Percentiles rank a stretch among this genome's conserved stretches.
These are phyloP conservation scores for Corniculantispora saksenae DNA, from an alignment of 2,329 filamentous ascomycete genomes.

Conservation along the genomic window DNA sequence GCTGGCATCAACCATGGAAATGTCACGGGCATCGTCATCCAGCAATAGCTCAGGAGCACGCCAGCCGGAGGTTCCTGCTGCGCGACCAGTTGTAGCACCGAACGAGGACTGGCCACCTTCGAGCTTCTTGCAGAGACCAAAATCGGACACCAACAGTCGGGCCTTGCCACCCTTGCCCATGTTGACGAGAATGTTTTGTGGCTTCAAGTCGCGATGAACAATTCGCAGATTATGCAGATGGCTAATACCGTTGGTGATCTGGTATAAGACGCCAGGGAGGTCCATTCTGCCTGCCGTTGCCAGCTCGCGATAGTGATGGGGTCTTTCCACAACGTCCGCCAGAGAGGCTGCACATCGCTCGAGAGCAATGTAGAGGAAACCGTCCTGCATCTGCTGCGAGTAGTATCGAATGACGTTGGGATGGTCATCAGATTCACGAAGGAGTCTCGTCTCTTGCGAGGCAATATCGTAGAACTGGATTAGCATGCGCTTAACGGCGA, in stretches of 20 bases:
- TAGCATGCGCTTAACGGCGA: constrained; percentile 95
- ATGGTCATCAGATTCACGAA: constrained; percentile 93
- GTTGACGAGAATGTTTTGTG: constrained; percentile 91
- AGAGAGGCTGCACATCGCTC: constrained; percentile 93
- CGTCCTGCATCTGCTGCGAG: constrained; percentile 82
- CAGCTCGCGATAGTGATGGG: constrained; percentile 64
- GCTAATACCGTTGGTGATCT: constrained; percentile 85
- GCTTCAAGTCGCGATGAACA: constrained; percentile 95
- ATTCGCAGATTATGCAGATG: constrained; percentile 91
- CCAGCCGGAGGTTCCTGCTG: constrained; percentile 93
- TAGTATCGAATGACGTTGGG: constrained; percentile 95
- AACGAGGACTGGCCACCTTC: constrained; percentile 94
- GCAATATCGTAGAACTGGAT: constrained; percentile 95
- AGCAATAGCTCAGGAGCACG: constrained; percentile 90
- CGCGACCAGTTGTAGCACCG: constrained; percentile 89
- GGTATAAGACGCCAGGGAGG: constrained; percentile 76
- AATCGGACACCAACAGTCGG: constrained; percentile 94
- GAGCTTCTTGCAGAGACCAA: constrained; percentile 95
- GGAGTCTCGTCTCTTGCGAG: constrained; percentile 84
- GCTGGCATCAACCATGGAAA: constrained; percentile 49
- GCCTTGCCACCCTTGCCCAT: constrained; percentile 69
- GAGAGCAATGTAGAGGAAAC: constrained; percentile 93
- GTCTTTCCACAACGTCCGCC: constrained; percentile 85
- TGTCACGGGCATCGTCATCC: constrained; percentile 67
- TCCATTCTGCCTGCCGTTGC: constrained; percentile 74